Evolutionary conservation across 2,329 filamentous ascomycete species (phyloP), one percentile per base, ranked within the genome.

Genomic region (Rugonectria rugulosa): DNA sequence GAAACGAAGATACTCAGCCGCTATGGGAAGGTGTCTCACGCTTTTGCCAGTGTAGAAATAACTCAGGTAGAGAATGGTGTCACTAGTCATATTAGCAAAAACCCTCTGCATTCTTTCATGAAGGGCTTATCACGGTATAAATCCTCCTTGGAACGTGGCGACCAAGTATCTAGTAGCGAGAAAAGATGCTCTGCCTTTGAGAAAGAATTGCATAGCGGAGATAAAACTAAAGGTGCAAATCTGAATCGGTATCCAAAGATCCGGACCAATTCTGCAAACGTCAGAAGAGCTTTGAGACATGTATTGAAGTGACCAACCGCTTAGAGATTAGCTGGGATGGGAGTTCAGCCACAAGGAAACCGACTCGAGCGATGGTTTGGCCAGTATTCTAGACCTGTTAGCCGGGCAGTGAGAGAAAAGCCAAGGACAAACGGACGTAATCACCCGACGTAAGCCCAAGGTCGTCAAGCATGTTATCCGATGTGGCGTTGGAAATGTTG

Each of bases 1-100:
- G 56, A 29, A 23, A 26, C 6, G 12, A 45, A 17, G 12, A 2
- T n/a, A 36, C n/a, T n/a, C 20, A 26, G 8, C 12, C 15, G 2
- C 4, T n/a, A n/a, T 31, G 7, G 3, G 11, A 7, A n/a, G 17
- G 8, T 8, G 2, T 47, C 68, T 58, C 31, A 73, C 71, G 82
- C 55, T 78, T 61, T 37, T 80, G 2, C 84, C 82, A 10, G 83
- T 90, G 71, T 90, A 91, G 73, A 86, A 91, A 69, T 90, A 91
- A 15, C 81, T 85, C 1, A 89, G 43, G 11, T 57, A 57, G 2
- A 57, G 54, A 19, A 57, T 57, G 5, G 54, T 57, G 6, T 57
- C 54, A 2, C 54, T 57, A n/a, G 12, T 21, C 11, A n/a, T n/a
- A n/a, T n/a, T n/a, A n/a, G n/a, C n/a, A n/a, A n/a, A n/a, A n/a